A percentile compares a stretch with the other conserved stretches of the same genome.
Conservation (phyloP, 2,329 filamentous ascomycete species). For the Botrytis tulipae region DNA sequence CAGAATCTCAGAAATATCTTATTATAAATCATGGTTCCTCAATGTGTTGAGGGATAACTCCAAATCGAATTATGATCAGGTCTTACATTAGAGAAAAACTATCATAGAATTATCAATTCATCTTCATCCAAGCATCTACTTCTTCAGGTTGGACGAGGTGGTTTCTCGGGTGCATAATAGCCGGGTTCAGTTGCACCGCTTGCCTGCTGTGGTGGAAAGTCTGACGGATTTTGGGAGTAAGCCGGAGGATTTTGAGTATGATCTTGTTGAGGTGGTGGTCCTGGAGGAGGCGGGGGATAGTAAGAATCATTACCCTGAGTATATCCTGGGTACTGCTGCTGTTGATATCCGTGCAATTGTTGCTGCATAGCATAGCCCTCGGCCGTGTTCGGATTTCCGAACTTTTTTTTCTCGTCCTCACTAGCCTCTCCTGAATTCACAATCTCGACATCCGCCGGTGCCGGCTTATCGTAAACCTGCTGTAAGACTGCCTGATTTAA, state of each 20-base stretch:
- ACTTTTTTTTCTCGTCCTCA: constrained; percentile 20
- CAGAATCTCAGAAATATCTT: background rate
- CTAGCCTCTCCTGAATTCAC: constrained; percentile 19
- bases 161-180: constrained; percentile 21
- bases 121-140: background rate
- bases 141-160: constrained; percentile 9
- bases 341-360: constrained; percentile 1
- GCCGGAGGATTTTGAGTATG: background rate
- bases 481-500: constrained; percentile 51
- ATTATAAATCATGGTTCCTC: background rate
- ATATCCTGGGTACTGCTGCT: constrained; percentile 5
- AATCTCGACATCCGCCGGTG: constrained; percentile 21
- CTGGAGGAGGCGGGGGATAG: constrained; percentile 14
- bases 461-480: constrained; percentile 22
- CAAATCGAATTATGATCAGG: background rate
- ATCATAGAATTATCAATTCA: background rate
- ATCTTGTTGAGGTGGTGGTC: background rate
- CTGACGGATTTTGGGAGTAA: background rate
- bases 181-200: constrained; percentile 2
- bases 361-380: constrained; percentile 18
- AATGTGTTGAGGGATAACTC: background rate
- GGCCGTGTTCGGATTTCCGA: constrained; percentile 20
- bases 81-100: background rate
- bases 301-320: constrained; percentile 10
- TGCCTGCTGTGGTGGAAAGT: constrained; percentile 6